These are phyloP conservation scores for Fagopyrum tataricum DNA, from an alignment of 148 eudicot species.

Conservation along the genomic window DNA sequence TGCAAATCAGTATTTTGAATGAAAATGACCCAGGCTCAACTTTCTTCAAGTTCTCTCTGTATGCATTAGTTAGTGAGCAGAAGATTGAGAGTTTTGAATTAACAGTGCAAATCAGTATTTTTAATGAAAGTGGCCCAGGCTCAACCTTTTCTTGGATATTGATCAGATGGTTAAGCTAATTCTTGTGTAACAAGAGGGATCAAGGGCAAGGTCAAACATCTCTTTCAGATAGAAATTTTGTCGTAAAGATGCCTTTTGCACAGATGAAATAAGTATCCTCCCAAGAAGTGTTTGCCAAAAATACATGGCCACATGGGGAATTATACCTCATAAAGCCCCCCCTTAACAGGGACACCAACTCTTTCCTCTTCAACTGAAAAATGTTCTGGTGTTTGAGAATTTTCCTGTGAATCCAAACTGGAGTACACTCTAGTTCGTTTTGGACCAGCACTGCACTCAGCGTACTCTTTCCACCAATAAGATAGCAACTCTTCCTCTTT, in stretches of 20 bases:
- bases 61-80: neutral
- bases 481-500: slow-evolving; percentile 88
- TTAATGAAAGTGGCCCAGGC: neutral
- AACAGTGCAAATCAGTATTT: neutral
- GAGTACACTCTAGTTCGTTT: slow-evolving; percentile 24
- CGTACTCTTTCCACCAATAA: slow-evolving; percentile 96
- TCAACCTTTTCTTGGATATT: slow-evolving; percentile 1
- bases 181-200: neutral
- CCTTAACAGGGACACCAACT: slow-evolving; percentile 99
- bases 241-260: neutral
- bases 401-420: slow-evolving; percentile 20
- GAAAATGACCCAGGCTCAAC: neutral
- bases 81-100: no score
- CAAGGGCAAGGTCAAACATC: neutral
- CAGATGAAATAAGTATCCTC: neutral
- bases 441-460: slow-evolving; percentile 98
- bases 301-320: neutral
- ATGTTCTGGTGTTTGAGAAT: slow-evolving; percentile 23
- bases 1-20: neutral
- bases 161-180: neutral
- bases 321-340: slow-evolving; percentile 93
- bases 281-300: neutral
- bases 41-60: neutral
- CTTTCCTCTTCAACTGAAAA: slow-evolving; percentile 72
- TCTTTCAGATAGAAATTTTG: neutral